Base-by-base conservation (phyloP, 2,329 filamentous ascomycete genomes). In the Alternaria conjuncta region DNA sequence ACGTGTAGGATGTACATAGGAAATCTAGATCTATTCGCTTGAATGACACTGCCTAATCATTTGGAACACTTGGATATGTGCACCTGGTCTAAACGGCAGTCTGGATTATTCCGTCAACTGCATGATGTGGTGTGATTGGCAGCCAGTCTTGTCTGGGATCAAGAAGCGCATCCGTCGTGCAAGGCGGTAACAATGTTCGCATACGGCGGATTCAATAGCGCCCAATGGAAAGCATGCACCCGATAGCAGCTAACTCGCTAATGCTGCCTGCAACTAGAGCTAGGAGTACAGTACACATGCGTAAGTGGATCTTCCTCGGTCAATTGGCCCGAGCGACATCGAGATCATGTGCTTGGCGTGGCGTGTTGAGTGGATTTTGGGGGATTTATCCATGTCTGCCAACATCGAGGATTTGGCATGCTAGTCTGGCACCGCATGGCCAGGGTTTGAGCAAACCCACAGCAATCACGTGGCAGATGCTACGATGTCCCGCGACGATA, bases 351-450 rank as follows among this genome's bases (percentile, higher is more conserved):
- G 36, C 55, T 62, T 62, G 41, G 28, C 12, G 12, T 61, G 41
- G 46, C n/a, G 46, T 36, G 50, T 46, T 26, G 26, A 28, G 28
- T 57, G 30, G 49, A 28, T 50, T 53, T 58, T 57, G 53, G 49
- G n/a, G 44, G 55, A 1, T 58, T 61, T 46, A 45, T 6, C 49
- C 28, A 30, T 53, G 41, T 36, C 41, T 11, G 11, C 15, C 47
- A 43, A 23, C 36, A 58, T 58, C 30, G 60, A 44, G 57, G 55
- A 58, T 58, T 54, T 36, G 46, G 55, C 46, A 58, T 58, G 60
- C 60, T 23, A 47, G 32, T 62, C 41, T 36, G 18, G 13, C 46
- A 58, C 36, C 23, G 10, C 20, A 25, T 23, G 26, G 18, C 60
- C 25, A 44, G 55, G 46, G 26, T 61, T 5, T 15, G 4, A 21